Evolutionary conservation across 306 rosid genomes (phyloP), one percentile per base, ranked within the genome.

Genomic region (Carpinus fangiana): DNA sequence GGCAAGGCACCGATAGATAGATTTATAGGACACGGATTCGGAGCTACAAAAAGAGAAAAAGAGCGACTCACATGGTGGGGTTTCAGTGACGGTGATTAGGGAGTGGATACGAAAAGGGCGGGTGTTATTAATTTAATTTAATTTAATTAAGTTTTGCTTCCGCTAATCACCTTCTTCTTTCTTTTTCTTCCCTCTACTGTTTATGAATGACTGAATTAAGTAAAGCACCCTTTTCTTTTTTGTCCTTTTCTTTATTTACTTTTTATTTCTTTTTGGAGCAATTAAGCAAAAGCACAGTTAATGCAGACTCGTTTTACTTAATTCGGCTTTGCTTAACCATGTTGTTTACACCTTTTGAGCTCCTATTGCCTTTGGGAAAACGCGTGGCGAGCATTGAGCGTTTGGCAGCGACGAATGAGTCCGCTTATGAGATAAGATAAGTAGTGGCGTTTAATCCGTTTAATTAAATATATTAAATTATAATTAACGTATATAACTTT

Each of bases 41-140:
- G 70, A 55, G 80, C 54, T 51, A 73, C 17, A 51, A 45, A 20
- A 45, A 47, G 72, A 36, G 56, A 56, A 69, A 59, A 66, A 20
- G 53, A 77, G 66, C 76, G 51, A 28, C 55, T 80, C 95, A 92
- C 90, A 89, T 93, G 91, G 77, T 59, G 87, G 85, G 87, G 65
- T 3, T 26, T 38, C 14, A 66, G 7, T 11, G 74, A 54, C 6
- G 72, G 79, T 68, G 78, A 82, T 67, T 52, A 67, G 79, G 75
- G 76, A 21, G 69, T 65, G 59, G 62, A 71, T 73, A 74, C 70
- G 28, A 78, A 90, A 92, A 85, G 76, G 84, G 91, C 92, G 87
- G 91, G 97, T 85, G 76, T 76, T 83, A 82, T 78, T 75, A 71
- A 78, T 47, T 67, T 36, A 79, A 77, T 72, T 48, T 50, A 52